Base-by-base conservation (phyloP, 495 filamentous ascomycete species). In the Lasiosphaeris hirsuta region DNA sequence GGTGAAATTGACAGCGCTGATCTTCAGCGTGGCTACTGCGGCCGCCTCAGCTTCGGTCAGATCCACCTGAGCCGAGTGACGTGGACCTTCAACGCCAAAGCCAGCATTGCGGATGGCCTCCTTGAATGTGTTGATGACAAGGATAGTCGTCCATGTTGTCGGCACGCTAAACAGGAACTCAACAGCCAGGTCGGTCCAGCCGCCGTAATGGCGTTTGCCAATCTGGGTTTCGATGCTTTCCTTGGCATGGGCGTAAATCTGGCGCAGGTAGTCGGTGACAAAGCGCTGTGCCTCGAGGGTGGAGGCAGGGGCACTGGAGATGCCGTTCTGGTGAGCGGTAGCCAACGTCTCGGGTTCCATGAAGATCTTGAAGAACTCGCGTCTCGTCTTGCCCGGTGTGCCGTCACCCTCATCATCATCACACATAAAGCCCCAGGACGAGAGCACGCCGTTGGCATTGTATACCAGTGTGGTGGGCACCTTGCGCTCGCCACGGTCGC, bases 31-130 rank as follows among this genome's bases (percentile, higher is more conserved):
- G 7, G 70, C 70, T 0, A 86, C 83, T 10, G 86, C 86, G 7
- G 85, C 85, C 4, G 85, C 85, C 65, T 88, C 85, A 4, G 85
- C 84, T 64, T 89, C 86, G 0, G 86, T 89, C 13, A 88, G 65
- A n/a, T 83, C 82, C 41, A 89, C 83, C n/a, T 60, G 65, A 1
- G 78, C 79, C 5, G 66, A 69, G 65, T 86, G 81, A 14, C 66
- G 66, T 0, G 55, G 50, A 2, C 72, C 71, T 38, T 76, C 74
- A 4, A 60, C 59, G 7, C 78, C 78, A 62, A 81, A 82, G 3
- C 85, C 81, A 4, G 81, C 81, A 4, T 65, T 59, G 15, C 69
- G 49, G 18, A 86, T 75, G 19, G 83, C 74, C 7, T 52, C 57
- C 58, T 77, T 74, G 51, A 82, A 87, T 52, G 76, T 69, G 62